These are phyloP conservation scores for Primulina huaijiensis DNA, from an alignment of 257 asterid genomes.

Conservation along the genomic window DNA sequence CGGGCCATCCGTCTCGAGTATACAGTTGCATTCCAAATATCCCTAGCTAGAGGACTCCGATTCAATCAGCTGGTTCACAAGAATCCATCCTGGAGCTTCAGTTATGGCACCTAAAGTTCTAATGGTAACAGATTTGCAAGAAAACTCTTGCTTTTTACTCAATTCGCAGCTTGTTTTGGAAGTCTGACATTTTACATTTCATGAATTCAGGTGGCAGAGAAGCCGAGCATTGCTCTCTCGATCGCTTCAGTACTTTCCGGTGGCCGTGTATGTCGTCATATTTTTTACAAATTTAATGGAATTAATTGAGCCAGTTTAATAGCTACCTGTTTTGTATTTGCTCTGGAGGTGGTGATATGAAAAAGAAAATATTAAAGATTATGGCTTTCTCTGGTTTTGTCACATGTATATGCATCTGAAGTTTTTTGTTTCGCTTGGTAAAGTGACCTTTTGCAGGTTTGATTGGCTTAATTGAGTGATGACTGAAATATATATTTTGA, in stretches of 20 bases:
- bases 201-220: slow-evolving; percentile 74
- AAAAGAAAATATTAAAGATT: background rate
- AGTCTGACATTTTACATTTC: background rate
- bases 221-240: slow-evolving; percentile 89
- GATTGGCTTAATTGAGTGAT: background rate
- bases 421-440: too few relatives aligned
- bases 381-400: background rate
- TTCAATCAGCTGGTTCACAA: too few relatives aligned
- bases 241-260: slow-evolving; percentile 74
- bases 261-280: slow-evolving; percentile 53
- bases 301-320: too few relatives aligned
- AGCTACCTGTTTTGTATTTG: background rate
- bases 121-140: slow-evolving; percentile 32
- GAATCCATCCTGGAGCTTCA: background rate
- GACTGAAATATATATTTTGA: background rate
- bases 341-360: background rate
- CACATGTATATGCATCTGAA: too few relatives aligned
- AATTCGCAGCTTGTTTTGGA: too few relatives aligned
- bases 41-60: too few relatives aligned
- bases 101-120: slow-evolving; percentile 52
- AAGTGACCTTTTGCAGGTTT: background rate
- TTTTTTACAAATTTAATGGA: background rate
- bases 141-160: background rate
- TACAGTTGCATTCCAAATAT: too few relatives aligned
- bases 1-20: too few relatives aligned